Conservation (phyloP, 371 early-diverging fungal species). For the Haplosporangium sp. region DNA sequence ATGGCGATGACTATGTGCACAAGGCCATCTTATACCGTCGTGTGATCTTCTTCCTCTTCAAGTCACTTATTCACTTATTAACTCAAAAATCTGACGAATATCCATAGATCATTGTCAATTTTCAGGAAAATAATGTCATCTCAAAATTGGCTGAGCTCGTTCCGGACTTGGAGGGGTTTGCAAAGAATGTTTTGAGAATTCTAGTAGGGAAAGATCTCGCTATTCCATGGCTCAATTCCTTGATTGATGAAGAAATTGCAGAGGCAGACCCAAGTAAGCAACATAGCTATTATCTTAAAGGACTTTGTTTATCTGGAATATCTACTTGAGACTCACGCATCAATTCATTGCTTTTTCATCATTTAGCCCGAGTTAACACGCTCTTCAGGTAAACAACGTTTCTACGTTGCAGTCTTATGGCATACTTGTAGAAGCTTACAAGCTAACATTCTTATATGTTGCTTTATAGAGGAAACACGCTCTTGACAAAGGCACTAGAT, state of each 20-base stretch:
- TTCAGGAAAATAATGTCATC: constrained; percentile 61
- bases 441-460: background rate
- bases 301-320: background rate
- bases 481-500: constrained; percentile 85
- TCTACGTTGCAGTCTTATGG: background rate
- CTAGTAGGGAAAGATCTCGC: constrained; percentile 62
- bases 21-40: too few species aligned
- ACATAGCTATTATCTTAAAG: background rate
- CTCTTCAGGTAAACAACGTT: constrained; percentile 35
- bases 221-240: constrained; percentile 66
- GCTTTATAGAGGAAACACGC: constrained; percentile 75
- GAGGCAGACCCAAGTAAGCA: constrained; percentile 58
- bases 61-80: background rate
- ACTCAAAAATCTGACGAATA: background rate
- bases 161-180: constrained; percentile 67
- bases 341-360: constrained; percentile 1
- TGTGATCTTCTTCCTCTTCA: too few species aligned
- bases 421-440: background rate
- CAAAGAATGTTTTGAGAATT: constrained; percentile 66
- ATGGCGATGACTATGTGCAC: background rate
- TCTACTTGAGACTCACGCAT: background rate
- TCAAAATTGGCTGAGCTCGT: constrained; percentile 60
- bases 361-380: constrained; percentile 37
- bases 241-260: constrained; percentile 72
- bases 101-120: constrained; percentile 58